Evolutionary conservation across 2,329 filamentous ascomycete species (phyloP).

Genomic region (Trichoderma sp.): DNA sequence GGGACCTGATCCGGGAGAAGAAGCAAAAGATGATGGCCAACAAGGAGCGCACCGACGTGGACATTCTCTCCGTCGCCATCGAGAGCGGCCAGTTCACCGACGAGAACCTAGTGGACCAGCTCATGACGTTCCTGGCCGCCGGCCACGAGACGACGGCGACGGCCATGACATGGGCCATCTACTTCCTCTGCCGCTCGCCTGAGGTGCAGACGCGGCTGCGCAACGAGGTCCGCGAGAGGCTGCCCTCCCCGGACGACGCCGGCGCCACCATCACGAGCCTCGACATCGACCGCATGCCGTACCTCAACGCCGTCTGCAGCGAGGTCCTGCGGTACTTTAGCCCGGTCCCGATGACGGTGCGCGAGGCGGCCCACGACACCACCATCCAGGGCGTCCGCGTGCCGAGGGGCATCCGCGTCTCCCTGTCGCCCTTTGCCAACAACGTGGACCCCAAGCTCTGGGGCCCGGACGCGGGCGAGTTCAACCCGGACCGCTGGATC

Average conservation of each 20-base stretch:
- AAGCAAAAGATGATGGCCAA: slow-evolving; percentile 53
- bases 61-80: slow-evolving; percentile 81
- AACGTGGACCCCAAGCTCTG: slow-evolving; percentile 72
- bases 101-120: slow-evolving; percentile 80
- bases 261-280: slow-evolving; percentile 42
- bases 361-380: slow-evolving; percentile 66
- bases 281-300: slow-evolving; percentile 73
- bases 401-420: slow-evolving; percentile 69
- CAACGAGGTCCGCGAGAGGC: slow-evolving; percentile 63
- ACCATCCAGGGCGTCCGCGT: slow-evolving; percentile 66
- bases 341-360: slow-evolving; percentile 71
- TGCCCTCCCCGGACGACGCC: slow-evolving; percentile 53
- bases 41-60: slow-evolving; percentile 57
- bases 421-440: slow-evolving; percentile 66
- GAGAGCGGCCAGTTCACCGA: slow-evolving; percentile 75
- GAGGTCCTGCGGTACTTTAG: slow-evolving; percentile 75
- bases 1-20: slow-evolving; percentile 71
- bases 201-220: slow-evolving; percentile 68
- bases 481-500: slow-evolving; percentile 80
- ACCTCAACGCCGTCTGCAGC: slow-evolving; percentile 76
- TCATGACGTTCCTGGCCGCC: slow-evolving; percentile 87
- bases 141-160: slow-evolving; percentile 80
- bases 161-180: slow-evolving; percentile 74
- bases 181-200: slow-evolving; percentile 67
- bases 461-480: slow-evolving; percentile 73